phyloP scores from a whole-genome alignment of 2,329 filamentous ascomycete species.

The Salinomyces thailandicus region DNA sequence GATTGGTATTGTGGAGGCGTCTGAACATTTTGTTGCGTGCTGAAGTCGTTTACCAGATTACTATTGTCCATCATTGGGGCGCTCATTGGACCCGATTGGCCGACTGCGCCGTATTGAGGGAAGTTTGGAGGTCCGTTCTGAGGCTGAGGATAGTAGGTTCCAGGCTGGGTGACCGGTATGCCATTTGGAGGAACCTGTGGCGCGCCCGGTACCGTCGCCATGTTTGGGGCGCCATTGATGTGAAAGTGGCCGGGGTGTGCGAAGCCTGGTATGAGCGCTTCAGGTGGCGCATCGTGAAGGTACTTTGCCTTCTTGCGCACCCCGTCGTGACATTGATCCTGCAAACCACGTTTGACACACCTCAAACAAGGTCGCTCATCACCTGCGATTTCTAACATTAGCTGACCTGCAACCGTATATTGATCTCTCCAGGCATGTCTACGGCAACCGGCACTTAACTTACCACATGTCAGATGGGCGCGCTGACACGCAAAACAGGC shows the following conservation, averaged over 20 bases:
- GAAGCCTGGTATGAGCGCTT: slow-evolving; percentile 78
- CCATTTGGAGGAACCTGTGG: slow-evolving; percentile 7
- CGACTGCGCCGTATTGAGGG: slow-evolving; percentile 26
- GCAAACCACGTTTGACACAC: slow-evolving; percentile 86
- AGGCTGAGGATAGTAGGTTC: slow-evolving; percentile 33
- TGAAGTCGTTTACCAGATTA: slow-evolving; percentile 42
- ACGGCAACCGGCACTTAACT: too few relatives aligned
- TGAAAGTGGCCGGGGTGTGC: slow-evolving; percentile 58
- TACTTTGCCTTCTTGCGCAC: slow-evolving; percentile 99
- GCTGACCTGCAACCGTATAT: slow-evolving; percentile 1
- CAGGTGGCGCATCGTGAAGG: slow-evolving; percentile 86
- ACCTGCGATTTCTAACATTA: slow-evolving; percentile 46
- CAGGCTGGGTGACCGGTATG: slow-evolving; percentile 20
- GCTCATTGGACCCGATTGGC: slow-evolving; percentile 27
- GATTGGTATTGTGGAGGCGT: slow-evolving; percentile 65
- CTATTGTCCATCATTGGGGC: slow-evolving; percentile 32
- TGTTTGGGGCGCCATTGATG: slow-evolving; percentile 14
- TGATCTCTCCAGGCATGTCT: too few relatives aligned
- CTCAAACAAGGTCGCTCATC: slow-evolving; percentile 90
- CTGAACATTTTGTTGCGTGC: slow-evolving; percentile 44
- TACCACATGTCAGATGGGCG: slow-evolving; percentile 96
- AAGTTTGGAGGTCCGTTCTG: slow-evolving; percentile 30
- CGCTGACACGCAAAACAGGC: slow-evolving; percentile 96
- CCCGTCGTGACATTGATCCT: slow-evolving; percentile 87
- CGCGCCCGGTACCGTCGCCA: slow-evolving; percentile 13